Evolutionary conservation across 2,329 filamentous ascomycete genomes (phyloP).

Genomic region (Apiospora aurea): DNA sequence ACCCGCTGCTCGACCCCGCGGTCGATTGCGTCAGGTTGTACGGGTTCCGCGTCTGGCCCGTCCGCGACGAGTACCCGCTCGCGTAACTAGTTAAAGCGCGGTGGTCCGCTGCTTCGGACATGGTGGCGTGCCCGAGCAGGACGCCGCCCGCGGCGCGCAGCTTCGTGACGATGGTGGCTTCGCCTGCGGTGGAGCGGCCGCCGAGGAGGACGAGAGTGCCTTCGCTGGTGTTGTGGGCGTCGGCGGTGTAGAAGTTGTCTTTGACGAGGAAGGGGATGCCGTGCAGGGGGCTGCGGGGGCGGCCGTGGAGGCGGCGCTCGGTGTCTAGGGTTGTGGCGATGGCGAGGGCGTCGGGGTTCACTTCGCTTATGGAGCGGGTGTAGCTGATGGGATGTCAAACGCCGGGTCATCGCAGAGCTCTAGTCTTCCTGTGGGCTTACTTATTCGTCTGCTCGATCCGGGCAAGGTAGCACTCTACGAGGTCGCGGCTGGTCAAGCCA

Average conservation of each 20-base stretch:
- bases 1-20: slow-evolving; percentile 27
- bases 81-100: not conserved
- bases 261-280: slow-evolving; percentile 20
- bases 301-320: not conserved
- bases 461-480: not conserved
- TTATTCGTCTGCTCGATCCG: not conserved
- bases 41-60: slow-evolving; percentile 27
- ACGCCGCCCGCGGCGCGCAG: not conserved
- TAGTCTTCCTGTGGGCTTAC: not conserved
- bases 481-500: not conserved
- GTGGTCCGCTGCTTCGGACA: not conserved
- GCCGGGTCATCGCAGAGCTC: no score
- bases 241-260: slow-evolving; percentile 21
- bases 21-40: slow-evolving; percentile 28
- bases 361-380: not conserved
- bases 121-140: slow-evolving; percentile 5
- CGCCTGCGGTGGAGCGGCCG: not conserved
- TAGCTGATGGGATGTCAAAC: not conserved
- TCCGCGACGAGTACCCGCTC: slow-evolving; percentile 26
- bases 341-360: not conserved
- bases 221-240: slow-evolving; percentile 14
- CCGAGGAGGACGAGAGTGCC: slow-evolving; percentile 15
- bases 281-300: not conserved
- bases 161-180: not conserved
- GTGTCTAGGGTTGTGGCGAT: not conserved